Base-by-base conservation (phyloP, 2,329 filamentous ascomycete species). In the Fusarium newnesense region DNA sequence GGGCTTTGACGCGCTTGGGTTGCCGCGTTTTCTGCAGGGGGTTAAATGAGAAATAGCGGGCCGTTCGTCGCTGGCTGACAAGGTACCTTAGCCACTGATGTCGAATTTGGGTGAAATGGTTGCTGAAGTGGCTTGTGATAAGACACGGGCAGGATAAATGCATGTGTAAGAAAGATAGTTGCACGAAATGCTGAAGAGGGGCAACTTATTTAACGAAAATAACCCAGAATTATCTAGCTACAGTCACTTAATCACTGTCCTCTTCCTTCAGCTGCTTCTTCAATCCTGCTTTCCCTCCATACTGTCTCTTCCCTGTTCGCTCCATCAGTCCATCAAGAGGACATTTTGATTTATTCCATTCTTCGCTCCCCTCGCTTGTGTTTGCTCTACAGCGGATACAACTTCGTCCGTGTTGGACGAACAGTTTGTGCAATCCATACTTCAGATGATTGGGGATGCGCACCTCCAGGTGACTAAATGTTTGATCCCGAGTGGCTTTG, bases 401-500 rank as follows among this genome's bases (percentile, higher is more conserved):
- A 39, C 59, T 75, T 65, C 75, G 69, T 24, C 76, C 76, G 37
- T 78, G 76, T 30, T 72, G 67, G 40, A 78, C 76, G 72, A 78
- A 78, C 34, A 78, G 42, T 37, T 78, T 78, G 49, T 78, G 76
- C 37, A 78, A 44, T 30, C 76, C 76, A 34, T 78, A 78, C 43
- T 78, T 78, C 9, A 78, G 60, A 43, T 78, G 72, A 28, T 75
- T 58, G 18, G 76, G 76, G 47, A 78, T 72, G 34, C 76, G 74
- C 24, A 78, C 76, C 59, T 78, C 76, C 34, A 78, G 43, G 49
- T 78, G 76, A 56, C 76, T 77, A 34, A 78, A 78, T 5, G 76
- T 67, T 62, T 78, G 70, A 50, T 78, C 76, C 39, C 76, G 67
- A 24, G 75, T 78, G 11, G 76, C 75, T 46, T 77, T 75, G 11